phyloP scores from a whole-genome alignment of 73 alveolate species.

The Paramecium biaurelia region DNA sequence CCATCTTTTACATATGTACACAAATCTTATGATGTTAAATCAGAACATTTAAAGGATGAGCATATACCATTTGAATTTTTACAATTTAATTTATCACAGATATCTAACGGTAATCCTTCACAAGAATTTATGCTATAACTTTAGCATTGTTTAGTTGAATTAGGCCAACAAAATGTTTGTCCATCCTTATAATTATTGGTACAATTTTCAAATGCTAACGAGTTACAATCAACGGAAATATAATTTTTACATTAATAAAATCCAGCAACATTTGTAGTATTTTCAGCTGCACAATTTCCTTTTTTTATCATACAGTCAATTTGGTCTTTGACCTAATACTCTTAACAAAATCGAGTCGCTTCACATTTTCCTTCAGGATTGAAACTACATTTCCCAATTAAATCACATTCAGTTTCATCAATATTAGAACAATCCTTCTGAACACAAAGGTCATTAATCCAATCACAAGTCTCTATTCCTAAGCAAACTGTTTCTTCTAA shows the following conservation, averaged over 20 bases:
- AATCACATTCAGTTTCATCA: background rate
- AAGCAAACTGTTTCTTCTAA: background rate
- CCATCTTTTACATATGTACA: background rate
- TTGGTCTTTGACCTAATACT: background rate
- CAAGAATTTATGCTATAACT: background rate
- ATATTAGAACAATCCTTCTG: background rate
- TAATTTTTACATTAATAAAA: background rate
- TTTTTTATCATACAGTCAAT: background rate
- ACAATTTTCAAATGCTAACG: background rate
- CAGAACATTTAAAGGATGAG: background rate
- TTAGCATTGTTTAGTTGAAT: background rate
- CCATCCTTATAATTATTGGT: background rate
- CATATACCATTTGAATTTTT: background rate
- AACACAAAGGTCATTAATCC: background rate
- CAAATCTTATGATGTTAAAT: background rate
- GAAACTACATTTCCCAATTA: background rate
- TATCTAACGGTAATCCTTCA: background rate
- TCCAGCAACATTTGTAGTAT: background rate
- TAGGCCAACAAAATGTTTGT: background rate
- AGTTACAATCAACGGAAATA: background rate
- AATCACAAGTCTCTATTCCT: background rate
- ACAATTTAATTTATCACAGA: background rate
- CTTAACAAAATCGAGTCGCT: background rate
- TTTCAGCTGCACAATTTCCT: background rate
- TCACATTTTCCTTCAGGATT: background rate